Evolutionary conservation across 768 basidiomycete species (phyloP), one percentile per base, ranked within the genome.

Genomic region (Kondoa subrosea): DNA sequence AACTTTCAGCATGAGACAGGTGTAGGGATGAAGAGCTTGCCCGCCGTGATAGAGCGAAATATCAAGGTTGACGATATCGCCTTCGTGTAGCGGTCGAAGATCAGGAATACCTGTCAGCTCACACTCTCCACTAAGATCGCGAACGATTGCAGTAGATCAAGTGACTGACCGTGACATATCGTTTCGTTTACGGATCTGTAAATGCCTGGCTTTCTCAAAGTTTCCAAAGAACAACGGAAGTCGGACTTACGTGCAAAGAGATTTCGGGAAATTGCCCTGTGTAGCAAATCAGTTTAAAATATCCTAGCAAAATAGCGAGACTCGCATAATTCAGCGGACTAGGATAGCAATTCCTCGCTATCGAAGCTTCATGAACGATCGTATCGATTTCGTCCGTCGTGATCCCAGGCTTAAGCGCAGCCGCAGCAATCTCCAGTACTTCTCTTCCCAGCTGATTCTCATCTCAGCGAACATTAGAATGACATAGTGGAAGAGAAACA

Each of bases 141-240:
- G 21, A 16, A 21, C 16, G 21, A 12, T 17, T 17, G 14, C 21
- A 14, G 27, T 0, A n/a, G 1, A 17, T 87, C 81, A 79, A 93
- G 90, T 40, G 92, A 91, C 70, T 93, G 92, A 67, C 93, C 95
- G 77, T 99, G 95, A 77, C 95, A 97, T 73, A 99, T 92, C 64
- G 83, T 87, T 77, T 97, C 93, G 77, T 99, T 99, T 27, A 97
- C 78, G 56, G 90, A 91, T 26, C 89, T 88, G 72, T 58, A 59
- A 31, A 25, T n/a, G 62, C n/a, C 21, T n/a, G 16, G 26, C 30
- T 17, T 32, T 57, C 34, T 31, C 27, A 66, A 65, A 62, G 50
- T 40, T 50, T 57, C 21, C 56, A 59, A 33, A n/a, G 50, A 30
- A 64, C 27, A 34, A 64, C 60, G 61, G 40, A 71, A 29, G 60